phyloP scores from a whole-genome alignment of 108 stramenopile genomes.

The Skeletonema menzelii region DNA sequence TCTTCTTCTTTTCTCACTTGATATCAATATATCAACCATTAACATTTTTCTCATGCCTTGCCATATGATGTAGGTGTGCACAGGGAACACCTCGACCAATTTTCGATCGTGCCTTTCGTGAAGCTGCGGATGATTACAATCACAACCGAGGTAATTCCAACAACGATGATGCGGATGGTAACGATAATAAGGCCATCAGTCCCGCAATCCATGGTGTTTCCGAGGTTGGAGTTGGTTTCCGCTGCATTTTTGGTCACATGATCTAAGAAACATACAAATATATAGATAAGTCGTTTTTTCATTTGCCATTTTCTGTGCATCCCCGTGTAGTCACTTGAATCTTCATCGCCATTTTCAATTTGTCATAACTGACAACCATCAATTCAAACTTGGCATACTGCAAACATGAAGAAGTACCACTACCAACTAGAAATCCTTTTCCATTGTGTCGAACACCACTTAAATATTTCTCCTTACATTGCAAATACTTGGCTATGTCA shows the following conservation, averaged over 20 bases:
- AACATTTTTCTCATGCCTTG: background rate
- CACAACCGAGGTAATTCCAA: slow-evolving; percentile 30
- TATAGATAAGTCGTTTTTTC: background rate
- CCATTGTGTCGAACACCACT: slow-evolving; percentile 1
- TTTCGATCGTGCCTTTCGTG: slow-evolving; percentile 82
- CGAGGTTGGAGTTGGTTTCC: slow-evolving; percentile 80
- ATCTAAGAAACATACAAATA: background rate
- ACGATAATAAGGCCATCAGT: background rate
- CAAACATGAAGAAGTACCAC: background rate
- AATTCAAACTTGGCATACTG: background rate
- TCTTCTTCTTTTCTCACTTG: too few relatives aligned
- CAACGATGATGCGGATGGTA: background rate
- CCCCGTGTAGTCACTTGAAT: background rate
- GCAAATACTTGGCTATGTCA: background rate
- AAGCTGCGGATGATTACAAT: slow-evolving; percentile 60
- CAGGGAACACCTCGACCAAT: slow-evolving; percentile 72
- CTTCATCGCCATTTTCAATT: background rate
- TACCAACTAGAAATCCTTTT: background rate
- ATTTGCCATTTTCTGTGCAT: background rate
- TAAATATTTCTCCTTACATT: background rate
- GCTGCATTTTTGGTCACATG: slow-evolving; percentile 74
- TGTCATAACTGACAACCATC: background rate
- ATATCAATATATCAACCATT: too few relatives aligned
- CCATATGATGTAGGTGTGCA: slow-evolving; percentile 39
- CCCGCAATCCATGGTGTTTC: slow-evolving; percentile 62